Conservation (phyloP, 306 rosid species). For the Lathyrus aphaca region DNA sequence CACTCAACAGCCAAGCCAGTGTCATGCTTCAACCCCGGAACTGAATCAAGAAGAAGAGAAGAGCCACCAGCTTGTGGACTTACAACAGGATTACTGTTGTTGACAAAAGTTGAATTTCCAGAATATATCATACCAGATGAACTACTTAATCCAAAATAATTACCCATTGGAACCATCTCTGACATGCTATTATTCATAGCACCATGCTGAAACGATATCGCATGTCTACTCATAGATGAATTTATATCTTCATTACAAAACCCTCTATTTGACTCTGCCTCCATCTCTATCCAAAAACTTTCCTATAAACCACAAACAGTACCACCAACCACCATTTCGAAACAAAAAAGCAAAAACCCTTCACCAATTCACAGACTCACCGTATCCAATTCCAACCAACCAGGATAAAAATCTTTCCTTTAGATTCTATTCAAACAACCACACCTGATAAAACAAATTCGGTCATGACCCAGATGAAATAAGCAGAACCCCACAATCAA, state of each 20-base stretch:
- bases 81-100: constrained; percentile 56
- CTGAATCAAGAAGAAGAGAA: constrained; percentile 81
- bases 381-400: constrained; percentile 6
- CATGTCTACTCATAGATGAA: constrained; percentile 68
- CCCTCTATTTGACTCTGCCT: constrained; percentile 82
- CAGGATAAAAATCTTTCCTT: constrained; percentile 35
- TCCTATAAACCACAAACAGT: constrained; percentile 42
- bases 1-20: constrained; percentile 94
- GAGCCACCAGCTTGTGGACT: constrained; percentile 57
- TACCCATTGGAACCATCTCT: constrained; percentile 83
- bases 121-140: constrained; percentile 64
- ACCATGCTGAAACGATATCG: constrained; percentile 85
- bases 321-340: constrained; percentile 43
- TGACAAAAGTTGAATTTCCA: constrained; percentile 60
- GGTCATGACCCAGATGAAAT: constrained; percentile 29
- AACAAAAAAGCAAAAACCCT: constrained; percentile 14
- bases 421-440: constrained; percentile 31
- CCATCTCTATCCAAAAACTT: constrained; percentile 57
- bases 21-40: constrained; percentile 89
- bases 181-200: constrained; percentile 71
- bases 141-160: constrained; percentile 60
- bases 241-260: constrained; percentile 63
- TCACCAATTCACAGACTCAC: constrained; percentile 42
- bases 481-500: constrained; percentile 33
- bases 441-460: constrained; percentile 17